phyloP scores from a whole-genome alignment of 2,329 filamentous ascomycete species.

The Xylaria polymorpha region DNA sequence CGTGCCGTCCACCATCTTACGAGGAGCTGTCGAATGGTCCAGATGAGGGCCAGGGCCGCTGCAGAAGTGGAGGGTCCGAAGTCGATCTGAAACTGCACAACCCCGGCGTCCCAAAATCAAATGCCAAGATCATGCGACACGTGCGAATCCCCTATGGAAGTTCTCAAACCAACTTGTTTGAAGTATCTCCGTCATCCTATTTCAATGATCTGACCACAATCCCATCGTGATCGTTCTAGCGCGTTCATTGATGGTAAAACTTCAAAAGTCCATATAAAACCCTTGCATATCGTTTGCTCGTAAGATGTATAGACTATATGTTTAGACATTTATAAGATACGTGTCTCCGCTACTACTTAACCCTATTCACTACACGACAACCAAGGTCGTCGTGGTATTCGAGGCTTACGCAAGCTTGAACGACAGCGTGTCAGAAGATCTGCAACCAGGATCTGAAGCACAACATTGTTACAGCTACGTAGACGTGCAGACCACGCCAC shows the following conservation, averaged over 20 bases:
- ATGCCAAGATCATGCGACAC: conserved; percentile 37
- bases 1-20: conserved; percentile 18
- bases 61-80: conserved; percentile 8
- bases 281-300: neutral
- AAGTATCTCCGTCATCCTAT: conserved; percentile 28
- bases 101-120: conserved; percentile 9
- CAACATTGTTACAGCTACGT: conserved; percentile 27
- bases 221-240: conserved; percentile 20
- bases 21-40: neutral
- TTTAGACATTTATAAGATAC: neutral
- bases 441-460: conserved; percentile 36
- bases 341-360: neutral
- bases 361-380: neutral
- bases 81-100: conserved; percentile 34
- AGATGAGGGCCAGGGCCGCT: conserved; percentile 15
- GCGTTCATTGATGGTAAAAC: conserved; percentile 11
- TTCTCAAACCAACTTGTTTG: conserved; percentile 38
- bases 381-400: neutral
- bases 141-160: conserved; percentile 23
- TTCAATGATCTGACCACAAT: conserved; percentile 27
- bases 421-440: conserved; percentile 33
- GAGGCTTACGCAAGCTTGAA: conserved; percentile 18
- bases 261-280: neutral
- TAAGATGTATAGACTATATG: conserved; percentile 5
- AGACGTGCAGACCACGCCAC: conserved; percentile 1